Evolutionary conservation across 1,284 basidiomycete species (phyloP), one percentile per base, ranked within the genome.

Genomic region (Agaricales sp.): DNA sequence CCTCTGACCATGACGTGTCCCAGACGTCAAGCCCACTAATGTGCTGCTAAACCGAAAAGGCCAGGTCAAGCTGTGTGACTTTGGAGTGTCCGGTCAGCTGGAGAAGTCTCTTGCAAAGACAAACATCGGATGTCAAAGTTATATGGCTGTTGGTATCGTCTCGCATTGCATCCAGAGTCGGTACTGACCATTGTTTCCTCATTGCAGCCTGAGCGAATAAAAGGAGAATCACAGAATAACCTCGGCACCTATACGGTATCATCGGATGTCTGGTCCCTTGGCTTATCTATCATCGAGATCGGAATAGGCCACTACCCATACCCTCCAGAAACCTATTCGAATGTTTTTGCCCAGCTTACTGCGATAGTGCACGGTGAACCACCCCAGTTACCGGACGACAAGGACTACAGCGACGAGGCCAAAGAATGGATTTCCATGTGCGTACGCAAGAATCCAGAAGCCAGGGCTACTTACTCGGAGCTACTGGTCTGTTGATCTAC

Each of bases 251-350:
- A 99, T 67, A 95, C 92, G 8, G 93, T 98, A 43, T 90, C 93
- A 1, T 96, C 93, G 2, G 95, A 99, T 61, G 90, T 99, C 3
- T 99, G 95, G 95, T 96, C 93, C 8, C 80, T 99, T n/a, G 95
- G 95, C 2, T 73, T 99, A 26, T 87, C 89, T 2, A 87, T 98
- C 64, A 92, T 98, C 59, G 95, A 99, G 66, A 85, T 96, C 53
- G 87, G 90, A 43, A 67, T 92, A 57, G 94, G 96, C 18, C 77
- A 81, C 56, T 99, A 99, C 66, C 96, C 95, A 1, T 99, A 97
- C 63, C 95, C 95, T 22, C 94, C 94, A n/a, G 94, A 98, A 68
- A 95, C 93, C 2, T 99, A 96, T 63, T 81, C 84, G 50, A 98
- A 98, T 63, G 93, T 98, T 1, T 96, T 99, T 63, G 89, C 93